Evolutionary conservation across 345 rosid species (phyloP).

Genomic region (Camelina hispida): DNA sequence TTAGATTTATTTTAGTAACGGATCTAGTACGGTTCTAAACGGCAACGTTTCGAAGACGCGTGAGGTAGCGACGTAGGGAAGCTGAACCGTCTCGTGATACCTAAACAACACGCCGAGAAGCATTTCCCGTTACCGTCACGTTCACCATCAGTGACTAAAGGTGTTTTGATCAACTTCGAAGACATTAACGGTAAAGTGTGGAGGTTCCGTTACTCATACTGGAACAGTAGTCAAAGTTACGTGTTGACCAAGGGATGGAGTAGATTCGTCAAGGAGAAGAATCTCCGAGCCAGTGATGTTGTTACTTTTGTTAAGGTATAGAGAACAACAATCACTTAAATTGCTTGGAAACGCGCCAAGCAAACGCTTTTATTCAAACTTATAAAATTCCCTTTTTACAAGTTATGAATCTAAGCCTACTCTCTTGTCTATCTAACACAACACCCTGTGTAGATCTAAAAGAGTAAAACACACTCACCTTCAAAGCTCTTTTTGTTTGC

Average conservation of each 20-base stretch:
- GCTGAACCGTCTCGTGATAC: slow-evolving; percentile 89
- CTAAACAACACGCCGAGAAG: slow-evolving; percentile 92
- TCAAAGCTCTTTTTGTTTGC: too few species aligned
- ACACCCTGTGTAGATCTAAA: too few species aligned
- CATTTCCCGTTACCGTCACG: slow-evolving; percentile 57
- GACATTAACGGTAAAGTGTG: slow-evolving; percentile 78
- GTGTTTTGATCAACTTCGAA: slow-evolving; percentile 71
- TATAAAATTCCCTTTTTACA: too few species aligned
- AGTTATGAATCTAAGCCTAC: too few species aligned
- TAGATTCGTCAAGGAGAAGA: slow-evolving; percentile 90
- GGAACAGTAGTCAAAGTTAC: slow-evolving; percentile 97
- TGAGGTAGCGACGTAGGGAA: slow-evolving; percentile 95
- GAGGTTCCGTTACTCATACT: slow-evolving; percentile 93
- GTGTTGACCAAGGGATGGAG: slow-evolving; percentile 96
- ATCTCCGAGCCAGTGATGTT: slow-evolving; percentile 74
- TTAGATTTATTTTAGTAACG: slow-evolving; percentile 16
- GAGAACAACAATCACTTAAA: too few species aligned
- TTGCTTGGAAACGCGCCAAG: too few species aligned
- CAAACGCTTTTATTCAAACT: too few species aligned
- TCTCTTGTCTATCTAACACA: too few species aligned
- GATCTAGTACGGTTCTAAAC: slow-evolving; percentile 8
- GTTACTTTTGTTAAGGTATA: too few species aligned
- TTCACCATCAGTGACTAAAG: slow-evolving; percentile 50
- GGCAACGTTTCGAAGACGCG: slow-evolving; percentile 47
- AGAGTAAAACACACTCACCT: too few species aligned